phyloP scores from a whole-genome alignment of 768 basidiomycete species.

The Lentinula lateritia region DNA sequence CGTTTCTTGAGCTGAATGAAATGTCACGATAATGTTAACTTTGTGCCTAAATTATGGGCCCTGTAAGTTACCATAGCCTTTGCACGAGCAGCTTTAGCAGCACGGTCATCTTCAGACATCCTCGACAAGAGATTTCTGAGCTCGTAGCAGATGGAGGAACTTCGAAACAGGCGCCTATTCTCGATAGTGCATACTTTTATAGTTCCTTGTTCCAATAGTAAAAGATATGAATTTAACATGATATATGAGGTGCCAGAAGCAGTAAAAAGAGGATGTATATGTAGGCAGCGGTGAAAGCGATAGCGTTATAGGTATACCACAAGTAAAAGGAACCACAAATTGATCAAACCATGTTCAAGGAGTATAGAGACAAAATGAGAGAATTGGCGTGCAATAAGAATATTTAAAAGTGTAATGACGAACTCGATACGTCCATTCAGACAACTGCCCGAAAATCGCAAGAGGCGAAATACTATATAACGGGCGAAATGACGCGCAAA shows the following conservation, averaged over 20 bases:
- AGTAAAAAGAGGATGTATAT: conserved; percentile 25
- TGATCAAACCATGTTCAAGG: conserved; percentile 14
- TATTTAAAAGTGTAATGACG: conserved; percentile 47
- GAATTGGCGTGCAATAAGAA: conserved; percentile 21
- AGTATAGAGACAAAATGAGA: conserved; percentile 9
- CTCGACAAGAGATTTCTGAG: not conserved
- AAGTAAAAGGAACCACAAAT: conserved; percentile 14
- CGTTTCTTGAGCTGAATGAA: conserved; percentile 75
- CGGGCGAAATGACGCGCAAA: conserved; percentile 17
- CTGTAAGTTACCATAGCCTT: conserved; percentile 63
- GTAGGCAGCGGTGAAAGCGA: conserved; percentile 24
- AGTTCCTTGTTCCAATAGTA: conserved; percentile 9
- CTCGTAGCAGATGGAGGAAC: not conserved
- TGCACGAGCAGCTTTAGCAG: conserved; percentile 77
- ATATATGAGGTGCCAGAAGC: conserved; percentile 40
- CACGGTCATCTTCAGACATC: conserved; percentile 73
- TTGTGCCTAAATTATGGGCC: conserved; percentile 6
- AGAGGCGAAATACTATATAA: conserved; percentile 47
- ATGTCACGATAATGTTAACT: not conserved
- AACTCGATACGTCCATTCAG: conserved; percentile 52
- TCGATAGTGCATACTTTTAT: not conserved
- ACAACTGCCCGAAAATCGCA: conserved; percentile 33
- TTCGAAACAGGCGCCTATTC: not conserved
- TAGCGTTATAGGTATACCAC: conserved; percentile 32
- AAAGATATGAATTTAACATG: conserved; percentile 36